Evolutionary conservation across 83 land plant genomes (phyloP).

Genomic region (Picea engelmannii): DNA sequence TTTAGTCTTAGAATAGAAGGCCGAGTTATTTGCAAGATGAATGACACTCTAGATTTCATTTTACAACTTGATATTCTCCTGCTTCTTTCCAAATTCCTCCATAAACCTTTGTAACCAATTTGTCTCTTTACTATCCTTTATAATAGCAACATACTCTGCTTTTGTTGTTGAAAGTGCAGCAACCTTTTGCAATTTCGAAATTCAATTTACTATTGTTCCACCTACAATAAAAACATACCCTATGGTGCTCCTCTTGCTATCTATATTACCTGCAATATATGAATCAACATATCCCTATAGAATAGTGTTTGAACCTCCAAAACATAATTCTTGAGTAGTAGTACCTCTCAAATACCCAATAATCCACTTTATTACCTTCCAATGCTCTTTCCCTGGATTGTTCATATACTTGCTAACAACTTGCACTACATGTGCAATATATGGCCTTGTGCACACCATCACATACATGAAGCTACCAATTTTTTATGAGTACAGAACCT

Average conservation of each 20-base stretch:
- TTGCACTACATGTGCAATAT: conserved; percentile 10
- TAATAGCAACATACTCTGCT: conserved; percentile 15
- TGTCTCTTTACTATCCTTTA: not conserved
- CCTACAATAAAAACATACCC: conserved; percentile 12
- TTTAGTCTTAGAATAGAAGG: too few species aligned
- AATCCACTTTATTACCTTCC: not conserved
- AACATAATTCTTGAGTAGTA: not conserved
- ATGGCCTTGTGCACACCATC: conserved; percentile 13
- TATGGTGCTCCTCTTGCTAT: conserved; percentile 4
- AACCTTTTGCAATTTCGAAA: not conserved
- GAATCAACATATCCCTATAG: conserved; percentile 10
- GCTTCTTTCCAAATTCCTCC: not conserved
- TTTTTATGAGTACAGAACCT: not conserved
- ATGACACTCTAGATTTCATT: not conserved
- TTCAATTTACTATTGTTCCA: not conserved
- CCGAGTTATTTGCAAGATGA: too few species aligned
- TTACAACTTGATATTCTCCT: not conserved
- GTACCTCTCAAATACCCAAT: conserved; percentile 13
- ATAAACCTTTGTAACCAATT: not conserved
- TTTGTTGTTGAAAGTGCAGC: conserved; percentile 6
- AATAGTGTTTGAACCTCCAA: not conserved
- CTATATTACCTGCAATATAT: not conserved
- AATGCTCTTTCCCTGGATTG: conserved; percentile 1
- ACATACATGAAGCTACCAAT: conserved; percentile 2
- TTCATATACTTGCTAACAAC: not conserved